A percentile compares a stretch with the other conserved stretches of the same genome.
Conservation (phyloP, 1,139 yeast genomes). For the Blastobotrys malaysiensis region DNA sequence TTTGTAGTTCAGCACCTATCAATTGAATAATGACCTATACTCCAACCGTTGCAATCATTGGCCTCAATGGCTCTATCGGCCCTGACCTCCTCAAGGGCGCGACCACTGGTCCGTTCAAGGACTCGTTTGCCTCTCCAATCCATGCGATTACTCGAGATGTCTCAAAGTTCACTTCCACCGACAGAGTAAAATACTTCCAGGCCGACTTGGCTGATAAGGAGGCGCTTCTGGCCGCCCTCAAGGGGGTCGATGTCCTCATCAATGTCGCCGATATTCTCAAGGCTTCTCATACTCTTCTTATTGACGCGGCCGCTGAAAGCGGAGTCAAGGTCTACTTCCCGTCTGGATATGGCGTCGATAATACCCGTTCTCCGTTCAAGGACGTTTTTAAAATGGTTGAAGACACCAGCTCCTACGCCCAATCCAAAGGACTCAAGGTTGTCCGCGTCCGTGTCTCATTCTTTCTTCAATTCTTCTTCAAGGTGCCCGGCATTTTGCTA, state of each 20-base stretch:
- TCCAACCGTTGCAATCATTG: constrained; percentile 44
- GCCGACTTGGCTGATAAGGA: constrained; percentile 10
- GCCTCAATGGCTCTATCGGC: constrained; percentile 51
- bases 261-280: constrained; percentile 32
- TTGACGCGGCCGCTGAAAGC: constrained; percentile 39
- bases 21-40: not conserved
- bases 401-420: constrained; percentile 39
- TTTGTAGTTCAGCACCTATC: no score
- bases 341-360: constrained; percentile 55
- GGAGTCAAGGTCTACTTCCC: constrained; percentile 54
- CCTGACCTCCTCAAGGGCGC: constrained; percentile 44
- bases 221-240: constrained; percentile 36
- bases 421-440: constrained; percentile 46
- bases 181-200: constrained; percentile 17
- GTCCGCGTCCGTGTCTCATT: constrained; percentile 43
- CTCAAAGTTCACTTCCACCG: constrained; percentile 36
- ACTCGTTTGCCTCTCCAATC: constrained; percentile 45
- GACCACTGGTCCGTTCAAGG: constrained; percentile 39
- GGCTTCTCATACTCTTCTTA: constrained; percentile 23
- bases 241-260: constrained; percentile 48
- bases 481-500: constrained; percentile 7
- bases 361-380: constrained; percentile 17
- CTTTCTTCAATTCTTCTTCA: constrained; percentile 36
- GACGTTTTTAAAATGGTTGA: constrained; percentile 12
- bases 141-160: constrained; percentile 46